A percentile compares a stretch with the other conserved stretches of the same genome.
phyloP scores from a whole-genome alignment of 192 early-diverging fungal species.

The Coemansia sp. region DNA sequence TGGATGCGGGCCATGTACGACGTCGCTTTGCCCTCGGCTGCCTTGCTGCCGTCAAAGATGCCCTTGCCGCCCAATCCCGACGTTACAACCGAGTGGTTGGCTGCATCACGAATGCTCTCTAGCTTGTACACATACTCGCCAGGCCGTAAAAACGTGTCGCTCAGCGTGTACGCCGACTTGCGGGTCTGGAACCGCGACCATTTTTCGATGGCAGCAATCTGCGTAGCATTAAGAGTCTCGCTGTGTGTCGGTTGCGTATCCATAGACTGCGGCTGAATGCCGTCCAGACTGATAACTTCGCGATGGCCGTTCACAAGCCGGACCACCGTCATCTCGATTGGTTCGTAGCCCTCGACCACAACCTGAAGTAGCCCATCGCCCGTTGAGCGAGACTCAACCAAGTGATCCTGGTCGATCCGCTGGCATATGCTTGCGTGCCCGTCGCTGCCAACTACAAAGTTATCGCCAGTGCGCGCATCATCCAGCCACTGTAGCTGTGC shows the following conservation, averaged over 20 bases:
- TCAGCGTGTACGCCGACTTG: conserved; percentile 25
- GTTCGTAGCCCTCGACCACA: conserved; percentile 45
- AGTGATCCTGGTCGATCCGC: conserved; percentile 14
- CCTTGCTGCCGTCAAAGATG: conserved; percentile 19
- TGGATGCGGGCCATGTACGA: conserved; percentile 41
- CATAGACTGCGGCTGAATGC: conserved; percentile 16
- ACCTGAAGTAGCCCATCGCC: conserved; percentile 31
- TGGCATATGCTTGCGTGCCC: conserved; percentile 53
- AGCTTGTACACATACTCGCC: conserved; percentile 54
- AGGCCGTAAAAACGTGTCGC: conserved; percentile 41
- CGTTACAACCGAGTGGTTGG: conserved; percentile 40
- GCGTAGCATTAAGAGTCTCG: neutral
- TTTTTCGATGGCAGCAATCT: conserved; percentile 10
- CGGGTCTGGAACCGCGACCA: conserved; percentile 33
- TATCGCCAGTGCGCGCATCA: conserved; percentile 8
- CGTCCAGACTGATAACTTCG: conserved; percentile 43
- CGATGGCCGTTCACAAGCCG: conserved; percentile 47
- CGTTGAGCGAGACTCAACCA: neutral
- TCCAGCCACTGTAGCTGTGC: conserved; percentile 44
- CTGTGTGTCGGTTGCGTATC: neutral
- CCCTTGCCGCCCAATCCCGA: conserved; percentile 10
- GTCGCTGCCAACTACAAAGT: conserved; percentile 36
- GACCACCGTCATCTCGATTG: conserved; percentile 44
- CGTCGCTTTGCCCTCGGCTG: conserved; percentile 16
- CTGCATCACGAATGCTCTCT: conserved; percentile 37